Base-by-base conservation (phyloP, 1,284 basidiomycete genomes). In the Exsudoporus floridanus region DNA sequence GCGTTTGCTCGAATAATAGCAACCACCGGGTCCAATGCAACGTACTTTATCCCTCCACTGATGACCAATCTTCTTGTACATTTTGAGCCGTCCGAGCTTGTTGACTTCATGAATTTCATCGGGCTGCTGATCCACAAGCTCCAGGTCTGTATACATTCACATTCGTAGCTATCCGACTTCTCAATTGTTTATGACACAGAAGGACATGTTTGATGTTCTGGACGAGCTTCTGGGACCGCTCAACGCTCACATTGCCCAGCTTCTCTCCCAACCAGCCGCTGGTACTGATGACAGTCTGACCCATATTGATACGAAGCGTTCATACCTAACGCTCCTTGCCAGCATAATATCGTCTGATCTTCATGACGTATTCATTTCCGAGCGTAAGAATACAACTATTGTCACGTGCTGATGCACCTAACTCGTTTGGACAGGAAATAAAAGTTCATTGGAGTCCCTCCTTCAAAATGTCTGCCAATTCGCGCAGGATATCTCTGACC, bases 71-170 rank as follows among this genome's bases (percentile, higher is more conserved):
- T 99, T 27, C 81, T 99, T 44, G 82, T 87, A 7, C 91, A 98
- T 63, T 94, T 97, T 60, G 94, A 96, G 59, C 88, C 93, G 1
- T 83, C 87, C 8, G 97, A 99, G 72, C 76, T 99, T 54, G 87
- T 91, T 39, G 97, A 99, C 66, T 97, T 99, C 66, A 86, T 99
- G 78, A 89, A 88, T 66, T 99, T 99, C 76, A 88, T 99, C 52
- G 87, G 86, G 8, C 77, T 98, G 19, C 76, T 99, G 53, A 89
- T 96, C 55, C 93, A 97, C 72, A 92, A 92, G 66, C 84, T 99
- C 58, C 92, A 94, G 79, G 94, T 93, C 56, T 60, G 80, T 66
- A 14, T 27, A 40, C 31, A 18, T 30, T 58, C 25, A 23, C 28
- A n/a, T 30, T 34, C 1, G 3, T 10, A 28, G 28, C 18, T n/a